Conservation (phyloP, 257 asterid genomes). For the Rubia yunnanensis region DNA sequence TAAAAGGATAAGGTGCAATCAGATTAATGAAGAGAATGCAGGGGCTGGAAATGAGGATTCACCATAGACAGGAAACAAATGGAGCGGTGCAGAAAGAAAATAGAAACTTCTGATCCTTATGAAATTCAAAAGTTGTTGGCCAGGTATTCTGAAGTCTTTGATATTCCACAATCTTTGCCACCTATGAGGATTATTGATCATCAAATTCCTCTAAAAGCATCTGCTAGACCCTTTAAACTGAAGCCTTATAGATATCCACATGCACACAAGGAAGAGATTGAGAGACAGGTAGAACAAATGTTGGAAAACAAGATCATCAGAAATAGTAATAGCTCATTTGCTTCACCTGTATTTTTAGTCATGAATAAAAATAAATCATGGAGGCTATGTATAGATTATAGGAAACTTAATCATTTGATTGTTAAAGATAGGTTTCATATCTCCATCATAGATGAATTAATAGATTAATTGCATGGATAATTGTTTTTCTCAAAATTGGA, state of each 20-base stretch:
- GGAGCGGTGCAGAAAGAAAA: no score
- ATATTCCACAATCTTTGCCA: no score
- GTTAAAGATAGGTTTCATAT: background rate
- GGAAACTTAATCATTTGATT: no score
- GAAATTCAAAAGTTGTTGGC: no score
- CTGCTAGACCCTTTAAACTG: background rate
- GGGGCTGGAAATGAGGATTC: no score
- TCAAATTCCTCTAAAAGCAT: no score
- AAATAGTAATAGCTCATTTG: background rate
- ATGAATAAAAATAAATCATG: background rate
- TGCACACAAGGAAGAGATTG: background rate
- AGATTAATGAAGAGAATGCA: no score
- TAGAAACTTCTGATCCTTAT: no score
- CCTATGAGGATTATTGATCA: no score
- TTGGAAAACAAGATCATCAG: background rate
- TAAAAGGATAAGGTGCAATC: no score
- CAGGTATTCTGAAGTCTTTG: no score
- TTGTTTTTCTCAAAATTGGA: background rate
- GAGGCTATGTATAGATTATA: background rate
- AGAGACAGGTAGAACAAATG: background rate
- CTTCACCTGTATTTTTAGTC: background rate
- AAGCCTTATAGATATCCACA: conserved; percentile 3
- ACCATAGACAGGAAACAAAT: no score
- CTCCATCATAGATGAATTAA: background rate
- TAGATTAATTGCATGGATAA: background rate